These are phyloP conservation scores for Geotrichum cucujoidarum DNA, from an alignment of 1,139 yeast genomes.

Conservation along the genomic window DNA sequence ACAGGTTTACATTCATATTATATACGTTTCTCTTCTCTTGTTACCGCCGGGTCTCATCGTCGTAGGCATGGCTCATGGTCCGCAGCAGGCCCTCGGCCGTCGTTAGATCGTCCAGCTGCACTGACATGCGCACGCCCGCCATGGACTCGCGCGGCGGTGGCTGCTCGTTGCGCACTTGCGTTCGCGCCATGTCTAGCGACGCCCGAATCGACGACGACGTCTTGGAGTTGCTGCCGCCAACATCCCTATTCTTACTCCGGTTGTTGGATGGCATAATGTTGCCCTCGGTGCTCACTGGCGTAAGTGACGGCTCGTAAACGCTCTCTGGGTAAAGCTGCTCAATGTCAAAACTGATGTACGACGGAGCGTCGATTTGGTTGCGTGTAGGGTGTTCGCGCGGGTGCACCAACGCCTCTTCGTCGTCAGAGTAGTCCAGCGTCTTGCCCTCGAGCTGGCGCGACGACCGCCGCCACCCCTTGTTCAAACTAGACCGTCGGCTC, in stretches of 20 bases:
- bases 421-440: constrained; percentile 10
- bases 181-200: constrained; percentile 23
- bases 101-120: constrained; percentile 30
- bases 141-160: constrained; percentile 27
- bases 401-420: constrained; percentile 7
- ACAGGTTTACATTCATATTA: too few relatives aligned
- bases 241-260: not conserved
- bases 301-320: not conserved
- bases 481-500: not conserved
- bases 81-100: constrained; percentile 32
- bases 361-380: not conserved
- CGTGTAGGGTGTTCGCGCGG: constrained; percentile 2
- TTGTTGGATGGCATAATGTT: not conserved
- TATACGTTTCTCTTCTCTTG: too few relatives aligned
- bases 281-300: not conserved
- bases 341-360: constrained; percentile 13
- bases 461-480: not conserved
- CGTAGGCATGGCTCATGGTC: constrained; percentile 10
- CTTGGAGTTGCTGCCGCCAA: not conserved
- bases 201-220: constrained; percentile 15
- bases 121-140: constrained; percentile 29
- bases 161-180: constrained; percentile 30
- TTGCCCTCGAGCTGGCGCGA: constrained; percentile 8
- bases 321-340: constrained; percentile 15
- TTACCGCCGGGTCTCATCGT: not conserved